These are phyloP conservation scores for Hypoxylon fuscum DNA, from an alignment of 495 filamentous ascomycete species.

Conservation along the genomic window DNA sequence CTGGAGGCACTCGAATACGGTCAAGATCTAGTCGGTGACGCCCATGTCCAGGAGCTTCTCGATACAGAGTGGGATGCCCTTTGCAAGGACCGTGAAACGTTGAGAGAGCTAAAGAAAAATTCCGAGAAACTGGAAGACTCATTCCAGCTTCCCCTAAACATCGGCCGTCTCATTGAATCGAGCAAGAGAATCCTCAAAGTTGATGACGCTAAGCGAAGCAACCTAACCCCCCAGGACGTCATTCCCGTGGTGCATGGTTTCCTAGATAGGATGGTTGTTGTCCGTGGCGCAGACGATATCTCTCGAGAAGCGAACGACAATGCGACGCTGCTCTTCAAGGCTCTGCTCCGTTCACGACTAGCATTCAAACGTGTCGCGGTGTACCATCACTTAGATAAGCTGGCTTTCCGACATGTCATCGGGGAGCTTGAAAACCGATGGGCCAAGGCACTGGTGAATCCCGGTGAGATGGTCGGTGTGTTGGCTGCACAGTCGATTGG, in stretches of 20 bases:
- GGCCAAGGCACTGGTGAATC: conserved; percentile 77
- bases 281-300: conserved; percentile 83
- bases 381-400: conserved; percentile 83
- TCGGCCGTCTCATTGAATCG: conserved; percentile 87
- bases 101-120: conserved; percentile 66
- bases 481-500: conserved; percentile 98
- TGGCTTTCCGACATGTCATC: conserved; percentile 91
- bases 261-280: conserved; percentile 78
- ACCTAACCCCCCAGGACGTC: conserved; percentile 88
- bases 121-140: conserved; percentile 73
- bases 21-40: conserved; percentile 84
- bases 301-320: conserved; percentile 88
- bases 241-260: conserved; percentile 81
- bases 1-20: conserved; percentile 85
- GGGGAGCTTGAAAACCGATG: conserved; percentile 92
- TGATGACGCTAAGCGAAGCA: conserved; percentile 81
- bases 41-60: conserved; percentile 81
- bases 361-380: conserved; percentile 91
- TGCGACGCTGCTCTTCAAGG: conserved; percentile 89
- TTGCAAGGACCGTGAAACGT: conserved; percentile 73
- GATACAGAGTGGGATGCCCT: conserved; percentile 91
- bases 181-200: conserved; percentile 91
- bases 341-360: conserved; percentile 85
- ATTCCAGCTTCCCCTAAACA: conserved; percentile 91
- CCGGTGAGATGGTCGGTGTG: conserved; percentile 99